These are phyloP conservation scores for Cenchrus americanus DNA, from an alignment of 176 grass and related monocot genomes.

Conservation along the genomic window DNA sequence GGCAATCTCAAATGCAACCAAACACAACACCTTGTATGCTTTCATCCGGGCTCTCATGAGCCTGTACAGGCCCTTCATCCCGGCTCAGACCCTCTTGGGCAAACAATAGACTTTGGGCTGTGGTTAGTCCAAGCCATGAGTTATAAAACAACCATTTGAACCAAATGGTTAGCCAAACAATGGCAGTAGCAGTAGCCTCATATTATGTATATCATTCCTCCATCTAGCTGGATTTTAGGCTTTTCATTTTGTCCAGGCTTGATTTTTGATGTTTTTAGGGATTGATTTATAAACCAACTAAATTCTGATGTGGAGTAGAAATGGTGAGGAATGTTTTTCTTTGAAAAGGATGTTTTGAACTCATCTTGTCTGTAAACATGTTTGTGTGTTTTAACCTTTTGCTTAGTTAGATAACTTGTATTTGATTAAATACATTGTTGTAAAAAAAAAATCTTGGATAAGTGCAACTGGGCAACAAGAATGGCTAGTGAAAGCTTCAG, in stretches of 20 bases:
- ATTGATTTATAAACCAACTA: background rate
- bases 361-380: background rate
- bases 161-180: conserved; percentile 2
- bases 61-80: too few relatives aligned
- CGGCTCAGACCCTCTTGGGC: too few relatives aligned
- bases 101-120: conserved; percentile 5
- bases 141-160: background rate
- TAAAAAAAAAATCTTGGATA: background rate
- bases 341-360: background rate
- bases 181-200: background rate
- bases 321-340: background rate
- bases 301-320: background rate
- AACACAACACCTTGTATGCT: too few relatives aligned
- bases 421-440: background rate
- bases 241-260: background rate
- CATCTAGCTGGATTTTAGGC: background rate
- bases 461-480: background rate
- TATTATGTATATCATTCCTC: background rate
- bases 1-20: too few relatives aligned
- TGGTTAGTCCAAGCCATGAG: background rate
- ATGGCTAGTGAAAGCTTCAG: background rate
- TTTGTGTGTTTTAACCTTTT: background rate
- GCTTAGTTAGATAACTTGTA: background rate
- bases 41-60: too few relatives aligned
- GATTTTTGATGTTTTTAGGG: background rate